Conservation (phyloP, 2,329 filamentous ascomycete species). For the Diplodia sapinea region DNA sequence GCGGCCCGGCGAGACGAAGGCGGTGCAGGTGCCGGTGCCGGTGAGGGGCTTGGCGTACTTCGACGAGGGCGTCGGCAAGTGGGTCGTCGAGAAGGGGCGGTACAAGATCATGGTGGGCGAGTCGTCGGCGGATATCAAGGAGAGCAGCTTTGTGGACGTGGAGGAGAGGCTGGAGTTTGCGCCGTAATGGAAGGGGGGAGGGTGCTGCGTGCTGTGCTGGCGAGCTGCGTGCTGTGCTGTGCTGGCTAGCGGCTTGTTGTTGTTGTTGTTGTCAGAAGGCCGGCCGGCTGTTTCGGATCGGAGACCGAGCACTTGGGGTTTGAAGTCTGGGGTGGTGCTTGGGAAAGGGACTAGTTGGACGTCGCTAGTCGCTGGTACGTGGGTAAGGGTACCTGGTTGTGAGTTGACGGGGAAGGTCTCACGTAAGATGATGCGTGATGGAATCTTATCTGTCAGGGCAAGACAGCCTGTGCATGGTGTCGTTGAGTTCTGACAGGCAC, state of each 20-base stretch:
- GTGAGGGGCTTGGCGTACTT: slow-evolving; percentile 64
- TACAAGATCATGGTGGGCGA: slow-evolving; percentile 68
- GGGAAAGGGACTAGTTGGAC: neutral
- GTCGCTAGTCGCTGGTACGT: neutral
- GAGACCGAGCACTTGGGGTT: neutral
- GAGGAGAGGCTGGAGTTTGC: slow-evolving; percentile 17
- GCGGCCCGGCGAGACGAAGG: slow-evolving; percentile 46
- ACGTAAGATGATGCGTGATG: neutral
- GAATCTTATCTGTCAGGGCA: neutral
- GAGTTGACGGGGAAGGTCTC: slow-evolving; percentile 13
- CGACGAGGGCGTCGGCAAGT: slow-evolving; percentile 63
- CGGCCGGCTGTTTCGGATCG: neutral
- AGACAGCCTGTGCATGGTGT: too few species aligned
- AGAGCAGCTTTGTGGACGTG: slow-evolving; percentile 3
- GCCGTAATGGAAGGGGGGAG: neutral
- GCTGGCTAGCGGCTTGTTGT: neutral
- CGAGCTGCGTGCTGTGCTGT: neutral
- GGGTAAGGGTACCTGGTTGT: neutral
- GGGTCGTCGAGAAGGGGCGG: slow-evolving; percentile 69
- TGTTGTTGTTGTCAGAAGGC: too few species aligned
- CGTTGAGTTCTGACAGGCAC: neutral
- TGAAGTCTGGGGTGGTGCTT: too few species aligned
- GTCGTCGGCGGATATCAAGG: slow-evolving; percentile 58
- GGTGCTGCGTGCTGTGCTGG: neutral
- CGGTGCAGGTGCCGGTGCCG: slow-evolving; percentile 45